A percentile compares a stretch with the other conserved stretches of the same genome.
Evolutionary conservation across 768 basidiomycete species (phyloP).

Genomic region (Tylopilus balloui): DNA sequence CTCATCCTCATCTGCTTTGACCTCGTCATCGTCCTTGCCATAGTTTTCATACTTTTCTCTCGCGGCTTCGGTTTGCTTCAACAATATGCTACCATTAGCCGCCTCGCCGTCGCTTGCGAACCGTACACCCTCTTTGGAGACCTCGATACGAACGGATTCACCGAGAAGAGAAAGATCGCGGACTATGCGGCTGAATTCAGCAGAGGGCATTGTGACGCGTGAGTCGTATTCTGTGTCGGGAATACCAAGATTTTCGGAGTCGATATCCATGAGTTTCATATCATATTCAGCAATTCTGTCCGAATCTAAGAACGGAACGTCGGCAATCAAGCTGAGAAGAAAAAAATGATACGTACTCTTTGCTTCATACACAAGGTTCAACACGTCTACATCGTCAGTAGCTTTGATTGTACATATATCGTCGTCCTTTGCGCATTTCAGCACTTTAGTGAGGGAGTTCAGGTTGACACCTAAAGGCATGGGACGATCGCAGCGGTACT

Average conservation of each 20-base stretch:
- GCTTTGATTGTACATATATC: conserved; percentile 91
- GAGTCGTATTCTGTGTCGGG: conserved; percentile 98
- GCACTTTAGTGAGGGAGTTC: conserved; percentile 84
- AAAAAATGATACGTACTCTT: conserved; percentile 53
- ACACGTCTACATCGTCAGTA: conserved; percentile 81
- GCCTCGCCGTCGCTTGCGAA: conserved; percentile 93
- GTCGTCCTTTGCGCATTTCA: conserved; percentile 96
- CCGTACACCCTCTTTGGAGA: conserved; percentile 90
- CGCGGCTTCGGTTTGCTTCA: conserved; percentile 69
- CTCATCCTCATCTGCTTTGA: conserved; percentile 40
- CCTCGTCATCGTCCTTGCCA: conserved; percentile 41
- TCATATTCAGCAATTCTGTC: conserved; percentile 97
- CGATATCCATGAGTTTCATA: conserved; percentile 99
- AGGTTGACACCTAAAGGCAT: conserved; percentile 90
- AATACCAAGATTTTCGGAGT: conserved; percentile 89
- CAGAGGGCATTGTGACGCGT: conserved; percentile 77
- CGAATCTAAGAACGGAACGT: conserved; percentile 46
- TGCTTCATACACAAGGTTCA: conserved; percentile 88
- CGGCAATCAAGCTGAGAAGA: not conserved
- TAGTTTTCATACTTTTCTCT: conserved; percentile 37
- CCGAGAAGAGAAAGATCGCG: conserved; percentile 87
- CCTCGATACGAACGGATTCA: conserved; percentile 93
- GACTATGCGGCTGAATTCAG: conserved; percentile 90
- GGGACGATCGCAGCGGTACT: conserved; percentile 91
- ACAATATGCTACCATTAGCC: conserved; percentile 81